A percentile compares a stretch with the other conserved stretches of the same genome.
phyloP scores from a whole-genome alignment of 2,329 filamentous ascomycete genomes.

The Aspergillus calidoustus region DNA sequence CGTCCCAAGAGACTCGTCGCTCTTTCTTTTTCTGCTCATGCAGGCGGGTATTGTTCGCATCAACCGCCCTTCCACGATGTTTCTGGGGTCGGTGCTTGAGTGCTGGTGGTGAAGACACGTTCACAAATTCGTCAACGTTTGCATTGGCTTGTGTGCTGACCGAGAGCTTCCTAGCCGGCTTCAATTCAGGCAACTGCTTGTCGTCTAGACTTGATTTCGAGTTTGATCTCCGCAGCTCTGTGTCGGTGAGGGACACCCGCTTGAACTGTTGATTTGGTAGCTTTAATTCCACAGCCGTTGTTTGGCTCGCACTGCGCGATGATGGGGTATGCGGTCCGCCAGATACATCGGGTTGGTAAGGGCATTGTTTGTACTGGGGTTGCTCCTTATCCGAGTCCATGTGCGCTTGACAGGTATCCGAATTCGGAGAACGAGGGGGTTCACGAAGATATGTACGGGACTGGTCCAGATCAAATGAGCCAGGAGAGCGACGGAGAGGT shows the following conservation, averaged over 20 bases:
- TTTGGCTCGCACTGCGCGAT: constrained; percentile 30
- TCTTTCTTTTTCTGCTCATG: constrained; percentile 35
- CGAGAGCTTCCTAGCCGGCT: constrained; percentile 37
- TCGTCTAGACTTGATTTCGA: constrained; percentile 39
- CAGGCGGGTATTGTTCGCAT: constrained; percentile 23
- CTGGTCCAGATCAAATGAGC: constrained; percentile 24
- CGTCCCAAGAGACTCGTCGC: constrained; percentile 46
- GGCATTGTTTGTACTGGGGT: constrained; percentile 16
- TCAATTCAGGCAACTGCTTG: constrained; percentile 36
- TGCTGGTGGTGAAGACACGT: constrained; percentile 44
- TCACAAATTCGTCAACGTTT: constrained; percentile 30
- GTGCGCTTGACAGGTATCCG: constrained; percentile 15
- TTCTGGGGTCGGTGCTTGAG: constrained; percentile 47
- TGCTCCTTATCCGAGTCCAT: constrained; percentile 16
- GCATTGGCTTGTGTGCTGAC: constrained; percentile 35
- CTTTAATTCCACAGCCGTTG: constrained; percentile 44
- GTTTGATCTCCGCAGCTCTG: constrained; percentile 42
- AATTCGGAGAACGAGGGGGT: constrained; percentile 20
- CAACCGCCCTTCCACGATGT: constrained; percentile 37
- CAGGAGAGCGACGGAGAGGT: constrained; percentile 42
- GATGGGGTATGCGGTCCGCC: constrained; percentile 36
- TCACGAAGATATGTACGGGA: constrained; percentile 13
- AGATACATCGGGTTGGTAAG: constrained; percentile 13
- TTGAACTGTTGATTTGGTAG: constrained; percentile 45
- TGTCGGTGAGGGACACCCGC: constrained; percentile 43